Evolutionary conservation across 2,329 filamentous ascomycete species (phyloP).

Genomic region (Sphaerulina populicola): DNA sequence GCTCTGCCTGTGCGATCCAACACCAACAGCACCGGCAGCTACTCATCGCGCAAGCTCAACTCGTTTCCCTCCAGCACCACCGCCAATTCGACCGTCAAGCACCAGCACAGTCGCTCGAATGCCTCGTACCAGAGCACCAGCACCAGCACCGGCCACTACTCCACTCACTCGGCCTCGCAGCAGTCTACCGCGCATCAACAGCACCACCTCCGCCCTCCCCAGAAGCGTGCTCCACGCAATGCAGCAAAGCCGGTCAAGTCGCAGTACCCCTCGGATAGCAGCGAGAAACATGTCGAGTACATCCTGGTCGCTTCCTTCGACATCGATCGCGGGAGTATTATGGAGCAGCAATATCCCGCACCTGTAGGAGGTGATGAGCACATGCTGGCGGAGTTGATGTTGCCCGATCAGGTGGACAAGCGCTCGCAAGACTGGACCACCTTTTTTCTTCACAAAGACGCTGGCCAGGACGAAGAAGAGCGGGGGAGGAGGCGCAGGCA

Average conservation of each 20-base stretch:
- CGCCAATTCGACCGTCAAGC: conserved; percentile 9
- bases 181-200: conserved; percentile 3
- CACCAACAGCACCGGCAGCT: conserved; percentile 23
- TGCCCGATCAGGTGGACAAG: conserved; percentile 92
- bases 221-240: conserved; percentile 7
- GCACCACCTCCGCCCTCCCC: conserved; percentile 4
- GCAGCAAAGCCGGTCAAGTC: conserved; percentile 35
- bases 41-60: conserved; percentile 26
- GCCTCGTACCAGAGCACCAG: conserved; percentile 32
- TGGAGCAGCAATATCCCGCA: conserved; percentile 96
- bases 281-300: conserved; percentile 93
- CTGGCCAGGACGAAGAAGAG: conserved; percentile 70
- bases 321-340: conserved; percentile 88
- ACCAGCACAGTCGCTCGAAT: conserved; percentile 32
- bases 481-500: conserved; percentile 49
- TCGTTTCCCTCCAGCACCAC: conserved; percentile 32
- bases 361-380: conserved; percentile 95
- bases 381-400: conserved; percentile 96
- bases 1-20: conserved; percentile 28
- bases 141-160: conserved; percentile 17
- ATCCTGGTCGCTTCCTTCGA: conserved; percentile 96
- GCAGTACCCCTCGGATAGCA: conserved; percentile 42
- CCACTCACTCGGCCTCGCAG: conserved; percentile 11
- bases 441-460: conserved; percentile 96
- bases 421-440: conserved; percentile 98